phyloP scores from a whole-genome alignment of 2,329 filamentous ascomycete genomes.

The Rutstroemia sp. region DNA sequence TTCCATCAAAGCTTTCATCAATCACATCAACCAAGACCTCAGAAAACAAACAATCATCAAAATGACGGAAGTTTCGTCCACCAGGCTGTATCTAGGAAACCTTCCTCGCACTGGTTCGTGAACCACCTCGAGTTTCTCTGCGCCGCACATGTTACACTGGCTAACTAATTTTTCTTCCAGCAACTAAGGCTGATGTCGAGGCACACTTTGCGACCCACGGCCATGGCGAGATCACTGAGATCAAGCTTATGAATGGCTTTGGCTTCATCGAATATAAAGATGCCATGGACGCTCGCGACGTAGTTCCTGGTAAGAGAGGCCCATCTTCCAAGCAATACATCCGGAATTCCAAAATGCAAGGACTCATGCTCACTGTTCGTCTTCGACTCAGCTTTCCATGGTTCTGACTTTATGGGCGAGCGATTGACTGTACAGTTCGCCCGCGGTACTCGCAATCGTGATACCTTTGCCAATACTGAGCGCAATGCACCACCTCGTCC shows the following conservation, averaged over 20 bases:
- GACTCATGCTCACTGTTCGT: constrained; percentile 16
- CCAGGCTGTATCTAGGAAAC: constrained; percentile 95
- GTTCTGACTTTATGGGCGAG: constrained; percentile 96
- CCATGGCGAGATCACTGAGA: constrained; percentile 94
- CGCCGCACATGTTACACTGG: not conserved
- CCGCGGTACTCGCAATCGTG: constrained; percentile 69
- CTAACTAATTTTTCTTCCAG: constrained; percentile 38
- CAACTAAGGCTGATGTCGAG: constrained; percentile 95
- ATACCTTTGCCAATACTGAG: constrained; percentile 54
- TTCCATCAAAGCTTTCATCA: not conserved
- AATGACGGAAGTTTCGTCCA: constrained; percentile 85
- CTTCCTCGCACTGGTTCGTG: constrained; percentile 87
- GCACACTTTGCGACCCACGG: constrained; percentile 93
- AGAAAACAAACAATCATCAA: constrained; percentile 11
- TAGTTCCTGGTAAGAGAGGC: constrained; percentile 76
- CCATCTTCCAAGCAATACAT: not conserved
- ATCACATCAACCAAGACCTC: not conserved
- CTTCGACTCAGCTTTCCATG: constrained; percentile 55
- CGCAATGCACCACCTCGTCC: constrained; percentile 69
- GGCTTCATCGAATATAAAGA: constrained; percentile 99
- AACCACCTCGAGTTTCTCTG: not conserved
- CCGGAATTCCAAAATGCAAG: not conserved
- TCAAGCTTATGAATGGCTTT: constrained; percentile 99
- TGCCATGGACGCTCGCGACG: constrained; percentile 94
- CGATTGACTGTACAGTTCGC: constrained; percentile 97